Conservation (phyloP, 345 rosid species). For the Camelina sativa region DNA sequence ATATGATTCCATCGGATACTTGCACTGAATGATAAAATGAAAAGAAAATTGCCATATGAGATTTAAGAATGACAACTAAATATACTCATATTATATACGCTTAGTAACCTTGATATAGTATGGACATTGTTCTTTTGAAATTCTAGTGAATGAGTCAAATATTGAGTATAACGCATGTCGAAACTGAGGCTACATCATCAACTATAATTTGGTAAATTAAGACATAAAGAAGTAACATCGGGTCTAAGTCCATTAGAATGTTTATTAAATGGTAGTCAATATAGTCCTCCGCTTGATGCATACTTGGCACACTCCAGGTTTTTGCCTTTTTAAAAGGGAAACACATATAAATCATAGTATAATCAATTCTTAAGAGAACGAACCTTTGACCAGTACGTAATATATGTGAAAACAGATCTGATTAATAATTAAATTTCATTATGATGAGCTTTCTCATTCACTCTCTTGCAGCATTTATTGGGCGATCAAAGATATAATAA, state of each 20-base stretch:
- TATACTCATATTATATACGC: not conserved
- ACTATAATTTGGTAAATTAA: not conserved
- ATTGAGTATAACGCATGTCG: not conserved
- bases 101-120: not conserved
- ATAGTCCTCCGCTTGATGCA: slow-evolving; percentile 12
- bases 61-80: not conserved
- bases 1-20: not conserved
- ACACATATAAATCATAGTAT: not conserved
- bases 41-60: not conserved
- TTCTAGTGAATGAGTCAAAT: slow-evolving; percentile 4
- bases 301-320: slow-evolving; percentile 10
- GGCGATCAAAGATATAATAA: slow-evolving; percentile 26
- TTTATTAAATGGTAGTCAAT: slow-evolving; percentile 29
- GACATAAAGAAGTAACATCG: slow-evolving; percentile 10
- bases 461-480: slow-evolving; percentile 28
- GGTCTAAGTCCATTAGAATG: slow-evolving; percentile 8
- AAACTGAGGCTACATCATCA: slow-evolving; percentile 7
- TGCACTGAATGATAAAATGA: not conserved
- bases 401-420: slow-evolving; percentile 1
- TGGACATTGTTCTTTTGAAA: not conserved
- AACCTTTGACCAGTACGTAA: slow-evolving; percentile 14
- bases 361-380: not conserved
- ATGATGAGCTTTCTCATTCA: slow-evolving; percentile 11
- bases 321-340: slow-evolving; percentile 7
- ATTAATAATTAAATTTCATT: slow-evolving; percentile 12